Evolutionary conservation across 2,329 filamentous ascomycete genomes (phyloP).

Genomic region (Neurospora sp.): DNA sequence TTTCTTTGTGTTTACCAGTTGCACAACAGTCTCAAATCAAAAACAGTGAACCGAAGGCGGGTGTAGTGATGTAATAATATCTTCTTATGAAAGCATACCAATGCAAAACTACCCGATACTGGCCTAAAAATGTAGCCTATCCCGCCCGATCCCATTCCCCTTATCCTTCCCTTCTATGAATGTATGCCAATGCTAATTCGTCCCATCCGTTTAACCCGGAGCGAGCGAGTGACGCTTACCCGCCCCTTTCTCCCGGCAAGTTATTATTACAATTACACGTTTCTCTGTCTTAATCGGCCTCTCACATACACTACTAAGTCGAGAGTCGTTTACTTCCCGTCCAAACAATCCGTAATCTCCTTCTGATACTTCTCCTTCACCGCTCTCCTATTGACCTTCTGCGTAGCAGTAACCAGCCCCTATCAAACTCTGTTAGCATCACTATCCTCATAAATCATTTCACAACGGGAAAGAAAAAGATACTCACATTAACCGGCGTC

Average conservation of each 20-base stretch:
- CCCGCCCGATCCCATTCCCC: not conserved
- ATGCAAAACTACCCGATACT: not conserved
- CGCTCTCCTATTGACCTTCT: slow-evolving; percentile 48
- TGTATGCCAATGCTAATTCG: not conserved
- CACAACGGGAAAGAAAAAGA: not conserved
- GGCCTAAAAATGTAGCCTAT: not conserved
- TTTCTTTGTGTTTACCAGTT: not conserved
- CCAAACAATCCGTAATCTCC: slow-evolving; percentile 38
- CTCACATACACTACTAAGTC: not conserved
- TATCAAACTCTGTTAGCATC: slow-evolving; percentile 19
- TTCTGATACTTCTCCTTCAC: slow-evolving; percentile 41
- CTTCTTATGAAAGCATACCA: not conserved
- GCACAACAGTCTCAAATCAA: too few species aligned
- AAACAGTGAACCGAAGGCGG: too few species aligned
- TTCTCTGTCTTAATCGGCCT: not conserved
- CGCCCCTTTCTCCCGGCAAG: not conserved
- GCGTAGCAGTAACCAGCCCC: slow-evolving; percentile 52
- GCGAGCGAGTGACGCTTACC: too few species aligned
- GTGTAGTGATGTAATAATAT: not conserved
- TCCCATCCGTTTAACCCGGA: not conserved
- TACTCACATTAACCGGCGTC: slow-evolving; percentile 73
- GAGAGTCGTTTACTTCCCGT: slow-evolving; percentile 8
- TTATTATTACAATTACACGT: not conserved
- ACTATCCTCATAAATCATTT: slow-evolving; percentile 3
- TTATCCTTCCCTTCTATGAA: not conserved